These are phyloP conservation scores for Fraxinus cuspidata DNA, from an alignment of 257 asterid genomes.

Conservation along the genomic window DNA sequence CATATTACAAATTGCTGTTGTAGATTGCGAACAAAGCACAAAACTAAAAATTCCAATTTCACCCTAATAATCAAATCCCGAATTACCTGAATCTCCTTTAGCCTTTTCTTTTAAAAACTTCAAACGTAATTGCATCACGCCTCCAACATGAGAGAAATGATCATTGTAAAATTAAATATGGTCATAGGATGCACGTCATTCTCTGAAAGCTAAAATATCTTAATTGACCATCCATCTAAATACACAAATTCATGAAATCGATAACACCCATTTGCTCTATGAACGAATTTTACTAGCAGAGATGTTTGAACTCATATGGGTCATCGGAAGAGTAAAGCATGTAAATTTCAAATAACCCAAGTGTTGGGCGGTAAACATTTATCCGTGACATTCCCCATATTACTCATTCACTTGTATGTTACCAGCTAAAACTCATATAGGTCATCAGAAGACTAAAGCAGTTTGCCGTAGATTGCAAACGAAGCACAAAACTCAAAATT, in stretches of 20 bases:
- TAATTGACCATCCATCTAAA: neutral
- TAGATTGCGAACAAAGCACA: neutral
- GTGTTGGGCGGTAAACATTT: neutral
- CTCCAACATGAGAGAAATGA: constrained; percentile 10
- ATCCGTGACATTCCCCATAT: neutral
- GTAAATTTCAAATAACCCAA: neutral
- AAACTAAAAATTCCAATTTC: neutral
- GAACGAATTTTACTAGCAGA: neutral
- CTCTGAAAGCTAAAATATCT: neutral
- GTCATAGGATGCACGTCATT: neutral
- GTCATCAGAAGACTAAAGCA: neutral
- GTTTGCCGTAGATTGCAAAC: neutral
- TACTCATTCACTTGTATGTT: neutral
- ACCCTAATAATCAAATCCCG: neutral
- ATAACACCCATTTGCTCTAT: neutral
- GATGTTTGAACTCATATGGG: neutral
- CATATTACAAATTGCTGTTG: neutral
- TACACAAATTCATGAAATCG: neutral
- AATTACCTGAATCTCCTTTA: neutral
- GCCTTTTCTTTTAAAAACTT: neutral
- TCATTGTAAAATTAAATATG: neutral
- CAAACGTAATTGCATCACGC: neutral
- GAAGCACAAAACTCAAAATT: neutral
- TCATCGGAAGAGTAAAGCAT: too few species aligned
- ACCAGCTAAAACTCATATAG: neutral